Evolutionary conservation across 495 filamentous ascomycete genomes (phyloP), one percentile per base, ranked within the genome.

Genomic region (Penicillium goetzii): DNA sequence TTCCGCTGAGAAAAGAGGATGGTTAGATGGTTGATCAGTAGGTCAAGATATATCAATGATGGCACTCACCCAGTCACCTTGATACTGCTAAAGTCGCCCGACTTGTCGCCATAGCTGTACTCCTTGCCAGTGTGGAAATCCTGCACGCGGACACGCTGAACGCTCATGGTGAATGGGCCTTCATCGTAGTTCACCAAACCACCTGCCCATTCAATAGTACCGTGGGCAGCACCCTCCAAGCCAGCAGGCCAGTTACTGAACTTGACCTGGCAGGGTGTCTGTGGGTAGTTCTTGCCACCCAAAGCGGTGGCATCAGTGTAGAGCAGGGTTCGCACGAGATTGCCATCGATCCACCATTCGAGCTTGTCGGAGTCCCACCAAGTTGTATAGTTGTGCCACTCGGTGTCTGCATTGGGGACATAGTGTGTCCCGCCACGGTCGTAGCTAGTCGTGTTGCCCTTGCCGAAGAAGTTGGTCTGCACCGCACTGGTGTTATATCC

Each of bases 381-480:
- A 64, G 96, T 87, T n/a, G 86, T 90, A 76, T 97, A 99, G 60
- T 88, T 97, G 79, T 95, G 86, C 74, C 88, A 97, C 3, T 83
- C 76, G 32, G 75, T 82, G 64, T 92, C 87, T 23, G 80, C 78
- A 70, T 87, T 87, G 55, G 76, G 65, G 41, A 90, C 81, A 17
- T 84, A 70, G 68, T 89, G 85, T 68, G 86, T 85, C 1, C 80
- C 83, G 19, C 88, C 93, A 49, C 92, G 91, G 73, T 90, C 85
- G 68, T 89, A 93, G 11, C 84, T 82, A 1, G 89, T 90, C 26
- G 71, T 65, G 57, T 91, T 87, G 15, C 94, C 95, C 79, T 97
- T 96, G 72, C 91, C 90, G 72, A 94, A 99, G 80, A 93, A 99
- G 79, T 99, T 97, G 72, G 86, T 90, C 77, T 97, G 91, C 15